These are phyloP conservation scores for Pythium insidiosum DNA, from an alignment of 352 stramenopile genomes.

Conservation along the genomic window DNA sequence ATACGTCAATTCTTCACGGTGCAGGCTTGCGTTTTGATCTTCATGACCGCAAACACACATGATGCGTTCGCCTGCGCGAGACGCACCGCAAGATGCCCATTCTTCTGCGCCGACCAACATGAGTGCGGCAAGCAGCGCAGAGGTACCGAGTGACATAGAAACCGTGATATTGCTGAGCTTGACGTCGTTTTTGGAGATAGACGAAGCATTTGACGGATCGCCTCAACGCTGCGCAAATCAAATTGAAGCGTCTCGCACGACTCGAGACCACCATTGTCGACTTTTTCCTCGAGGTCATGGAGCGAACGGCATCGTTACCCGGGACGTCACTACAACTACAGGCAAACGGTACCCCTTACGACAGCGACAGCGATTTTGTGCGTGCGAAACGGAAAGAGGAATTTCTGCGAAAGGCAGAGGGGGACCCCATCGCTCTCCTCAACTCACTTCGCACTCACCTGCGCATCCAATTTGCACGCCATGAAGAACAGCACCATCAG, in stretches of 20 bases:
- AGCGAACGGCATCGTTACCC: slow-evolving; percentile 16
- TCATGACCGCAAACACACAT: no score
- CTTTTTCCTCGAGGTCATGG: slow-evolving; percentile 68
- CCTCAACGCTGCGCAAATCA: slow-evolving; percentile 53
- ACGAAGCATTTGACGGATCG: slow-evolving; percentile 55
- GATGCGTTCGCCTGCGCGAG: no score
- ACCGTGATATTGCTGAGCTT: no score
- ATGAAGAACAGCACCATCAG: slow-evolving; percentile 25
- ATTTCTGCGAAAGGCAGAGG: slow-evolving; percentile 43
- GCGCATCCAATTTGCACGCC: slow-evolving; percentile 46
- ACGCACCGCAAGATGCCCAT: no score
- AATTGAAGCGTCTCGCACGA: slow-evolving; percentile 47
- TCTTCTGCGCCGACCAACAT: no score
- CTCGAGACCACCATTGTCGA: slow-evolving; percentile 62
- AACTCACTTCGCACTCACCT: slow-evolving; percentile 63
- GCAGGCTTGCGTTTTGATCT: no score
- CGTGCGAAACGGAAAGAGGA: slow-evolving; percentile 45
- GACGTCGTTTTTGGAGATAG: no score
- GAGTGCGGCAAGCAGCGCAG: no score
- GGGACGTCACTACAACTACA: background rate
- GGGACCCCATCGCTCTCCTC: slow-evolving; percentile 57
- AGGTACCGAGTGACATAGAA: no score
- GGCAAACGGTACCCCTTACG: background rate
- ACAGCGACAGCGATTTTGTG: slow-evolving; percentile 20
- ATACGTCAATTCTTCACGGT: no score